Percentiles rank a stretch among this genome's conserved stretches.
phyloP scores from a whole-genome alignment of 169 alveolate genomes.

The Plasmodium malariae region DNA sequence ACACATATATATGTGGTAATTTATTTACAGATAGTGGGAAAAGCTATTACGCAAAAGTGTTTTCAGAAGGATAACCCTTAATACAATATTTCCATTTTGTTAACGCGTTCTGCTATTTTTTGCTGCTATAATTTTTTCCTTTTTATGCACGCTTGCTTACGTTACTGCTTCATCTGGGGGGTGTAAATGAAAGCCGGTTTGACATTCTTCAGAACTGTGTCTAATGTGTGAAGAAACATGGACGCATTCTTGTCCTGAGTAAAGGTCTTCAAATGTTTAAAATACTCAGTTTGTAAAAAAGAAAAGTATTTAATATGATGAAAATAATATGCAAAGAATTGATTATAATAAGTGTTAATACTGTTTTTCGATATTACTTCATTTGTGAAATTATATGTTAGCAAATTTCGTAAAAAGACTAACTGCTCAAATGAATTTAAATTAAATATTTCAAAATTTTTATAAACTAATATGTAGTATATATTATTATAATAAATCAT shows the following conservation, averaged over 20 bases:
- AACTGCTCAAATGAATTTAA: conserved; percentile 25
- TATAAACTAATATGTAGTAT: conserved; percentile 22
- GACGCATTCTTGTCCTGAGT: neutral
- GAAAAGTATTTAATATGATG: conserved; percentile 31
- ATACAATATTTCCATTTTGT: too few species aligned
- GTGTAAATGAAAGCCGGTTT: conserved; percentile 23
- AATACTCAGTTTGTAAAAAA: conserved; percentile 20
- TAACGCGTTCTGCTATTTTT: too few species aligned
- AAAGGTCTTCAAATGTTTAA: conserved; percentile 8
- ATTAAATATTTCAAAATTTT: conserved; percentile 25
- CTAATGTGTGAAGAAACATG: conserved; percentile 27
- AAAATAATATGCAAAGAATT: conserved; percentile 28
- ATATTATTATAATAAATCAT: conserved; percentile 65
- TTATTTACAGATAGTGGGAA: too few species aligned
- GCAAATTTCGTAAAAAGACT: conserved; percentile 16
- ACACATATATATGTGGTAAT: too few species aligned
- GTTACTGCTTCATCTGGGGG: too few species aligned
- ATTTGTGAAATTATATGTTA: conserved; percentile 51
- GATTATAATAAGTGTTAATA: conserved; percentile 30
- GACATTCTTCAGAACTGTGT: conserved; percentile 4
- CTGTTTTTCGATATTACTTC: conserved; percentile 7
- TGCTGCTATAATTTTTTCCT: too few species aligned
- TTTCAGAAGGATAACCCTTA: too few species aligned
- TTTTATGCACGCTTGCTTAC: too few species aligned
- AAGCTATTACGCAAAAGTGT: too few species aligned